A percentile compares a stretch with the other conserved stretches of the same genome.
phyloP scores from a whole-genome alignment of 805 yeast genomes.

The Dipodascopsis tothii region DNA sequence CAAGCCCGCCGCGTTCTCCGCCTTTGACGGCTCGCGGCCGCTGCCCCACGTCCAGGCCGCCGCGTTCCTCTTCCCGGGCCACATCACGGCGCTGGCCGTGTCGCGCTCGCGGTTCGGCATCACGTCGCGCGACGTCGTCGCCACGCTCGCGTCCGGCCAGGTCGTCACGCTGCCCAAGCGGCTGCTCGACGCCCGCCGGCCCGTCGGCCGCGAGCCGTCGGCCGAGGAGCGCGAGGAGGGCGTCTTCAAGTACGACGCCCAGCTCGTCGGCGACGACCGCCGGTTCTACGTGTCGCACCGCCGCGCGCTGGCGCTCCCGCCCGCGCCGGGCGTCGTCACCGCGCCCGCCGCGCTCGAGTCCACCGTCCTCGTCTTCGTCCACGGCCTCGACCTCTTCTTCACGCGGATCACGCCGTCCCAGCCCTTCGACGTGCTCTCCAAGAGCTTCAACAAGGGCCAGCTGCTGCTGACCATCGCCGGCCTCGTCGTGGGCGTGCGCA shows the following conservation, averaged over 20 bases:
- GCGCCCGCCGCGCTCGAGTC: slow-evolving; percentile 70
- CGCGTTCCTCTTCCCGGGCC: slow-evolving; percentile 57
- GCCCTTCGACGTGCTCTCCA: slow-evolving; percentile 68
- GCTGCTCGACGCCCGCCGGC: slow-evolving; percentile 61
- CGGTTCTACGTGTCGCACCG: slow-evolving; percentile 45
- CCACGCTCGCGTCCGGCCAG: slow-evolving; percentile 53
- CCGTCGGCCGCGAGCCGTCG: slow-evolving; percentile 47
- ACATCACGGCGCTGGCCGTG: slow-evolving; percentile 45
- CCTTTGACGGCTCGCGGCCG: slow-evolving; percentile 31
- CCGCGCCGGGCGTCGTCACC: slow-evolving; percentile 26
- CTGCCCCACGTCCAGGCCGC: slow-evolving; percentile 47
- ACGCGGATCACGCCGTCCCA: slow-evolving; percentile 72
- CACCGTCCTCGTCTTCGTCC: slow-evolving; percentile 58
- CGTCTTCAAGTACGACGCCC: slow-evolving; percentile 60
- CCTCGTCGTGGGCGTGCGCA: slow-evolving; percentile 40
- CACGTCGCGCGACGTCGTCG: slow-evolving; percentile 56
- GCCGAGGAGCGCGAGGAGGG: slow-evolving; percentile 51
- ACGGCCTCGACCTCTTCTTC: slow-evolving; percentile 68
- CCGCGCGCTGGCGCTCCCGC: slow-evolving; percentile 31
- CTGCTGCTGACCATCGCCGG: slow-evolving; percentile 53
- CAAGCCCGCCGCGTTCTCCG: slow-evolving; percentile 24
- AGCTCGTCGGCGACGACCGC: slow-evolving; percentile 43
- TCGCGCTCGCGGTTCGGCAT: slow-evolving; percentile 60
- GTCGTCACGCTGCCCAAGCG: slow-evolving; percentile 58
- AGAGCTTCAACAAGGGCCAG: slow-evolving; percentile 58